These are phyloP conservation scores for Fusarium verticillioides DNA, from an alignment of 2,329 filamentous ascomycete genomes.

Conservation along the genomic window DNA sequence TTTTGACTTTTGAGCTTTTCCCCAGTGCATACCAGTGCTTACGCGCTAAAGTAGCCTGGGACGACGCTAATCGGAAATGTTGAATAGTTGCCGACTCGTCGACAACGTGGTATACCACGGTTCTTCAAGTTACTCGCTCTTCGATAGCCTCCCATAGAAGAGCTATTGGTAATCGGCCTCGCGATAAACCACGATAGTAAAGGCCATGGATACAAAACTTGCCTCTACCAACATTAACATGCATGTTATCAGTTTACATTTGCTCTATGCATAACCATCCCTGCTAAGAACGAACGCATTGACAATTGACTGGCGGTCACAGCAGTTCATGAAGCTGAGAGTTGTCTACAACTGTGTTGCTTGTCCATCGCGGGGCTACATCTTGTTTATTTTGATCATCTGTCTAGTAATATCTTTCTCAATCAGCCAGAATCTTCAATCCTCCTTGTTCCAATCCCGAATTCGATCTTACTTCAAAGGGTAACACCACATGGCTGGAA, in stretches of 20 bases:
- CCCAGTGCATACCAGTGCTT: not conserved
- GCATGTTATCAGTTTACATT: not conserved
- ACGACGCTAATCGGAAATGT: not conserved
- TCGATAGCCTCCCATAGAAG: accelerated
- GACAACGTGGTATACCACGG: too few species aligned
- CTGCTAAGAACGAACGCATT: not conserved
- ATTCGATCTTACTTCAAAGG: accelerated
- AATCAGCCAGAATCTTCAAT: too few species aligned
- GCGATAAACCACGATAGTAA: not conserved
- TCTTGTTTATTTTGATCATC: too few species aligned
- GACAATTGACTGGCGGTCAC: accelerated
- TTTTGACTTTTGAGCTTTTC: not conserved
- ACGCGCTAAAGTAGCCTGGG: not conserved
- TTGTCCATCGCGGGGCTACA: accelerated
- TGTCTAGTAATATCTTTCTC: accelerated
- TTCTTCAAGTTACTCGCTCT: too few species aligned
- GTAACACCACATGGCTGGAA: accelerated
- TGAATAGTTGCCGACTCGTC: accelerated
- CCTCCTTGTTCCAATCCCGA: accelerated
- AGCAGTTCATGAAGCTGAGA: not conserved
- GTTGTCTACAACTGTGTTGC: accelerated
- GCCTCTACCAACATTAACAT: too few species aligned
- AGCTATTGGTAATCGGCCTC: not conserved
- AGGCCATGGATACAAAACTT: not conserved
- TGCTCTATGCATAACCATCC: accelerated